phyloP scores from a whole-genome alignment of 2,329 filamentous ascomycete species.

The Talaromyces pinophilus region DNA sequence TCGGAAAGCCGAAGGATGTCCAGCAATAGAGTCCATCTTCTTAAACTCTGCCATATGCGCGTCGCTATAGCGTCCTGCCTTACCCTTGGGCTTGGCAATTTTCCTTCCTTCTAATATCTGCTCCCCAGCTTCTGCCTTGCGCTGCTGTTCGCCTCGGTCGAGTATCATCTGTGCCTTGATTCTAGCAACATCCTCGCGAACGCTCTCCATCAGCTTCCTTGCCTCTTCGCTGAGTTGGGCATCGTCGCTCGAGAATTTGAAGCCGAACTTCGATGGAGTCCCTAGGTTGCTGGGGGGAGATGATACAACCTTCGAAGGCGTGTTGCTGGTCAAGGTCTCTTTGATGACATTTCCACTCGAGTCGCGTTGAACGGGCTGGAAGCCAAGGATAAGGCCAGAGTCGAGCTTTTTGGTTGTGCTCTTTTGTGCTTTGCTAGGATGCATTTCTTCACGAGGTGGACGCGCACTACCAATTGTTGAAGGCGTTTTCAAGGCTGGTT shows the following conservation, averaged over 20 bases:
- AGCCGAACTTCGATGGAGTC: slow-evolving; percentile 48
- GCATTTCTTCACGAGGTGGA: slow-evolving; percentile 80
- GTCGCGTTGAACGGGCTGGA: slow-evolving; percentile 67
- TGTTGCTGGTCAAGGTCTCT: slow-evolving; percentile 35
- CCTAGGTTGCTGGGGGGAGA: slow-evolving; percentile 40
- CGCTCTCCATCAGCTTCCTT: slow-evolving; percentile 62
- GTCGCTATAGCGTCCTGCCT: slow-evolving; percentile 76
- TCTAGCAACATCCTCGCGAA: slow-evolving; percentile 69
- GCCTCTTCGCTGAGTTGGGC: slow-evolving; percentile 53
- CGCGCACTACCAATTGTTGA: slow-evolving; percentile 64
- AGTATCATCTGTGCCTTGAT: slow-evolving; percentile 70
- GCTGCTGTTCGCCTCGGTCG: slow-evolving; percentile 59
- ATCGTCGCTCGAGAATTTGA: slow-evolving; percentile 48
- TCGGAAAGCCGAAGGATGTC: slow-evolving; percentile 75
- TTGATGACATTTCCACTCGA: slow-evolving; percentile 40
- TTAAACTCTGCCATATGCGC: slow-evolving; percentile 86
- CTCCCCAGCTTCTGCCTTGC: slow-evolving; percentile 50
- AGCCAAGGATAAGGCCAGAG: slow-evolving; percentile 78
- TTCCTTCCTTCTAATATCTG: slow-evolving; percentile 58
- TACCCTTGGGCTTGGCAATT: slow-evolving; percentile 78
- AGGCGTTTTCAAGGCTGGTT: slow-evolving; percentile 36
- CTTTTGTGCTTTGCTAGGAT: slow-evolving; percentile 77
- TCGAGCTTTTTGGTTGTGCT: slow-evolving; percentile 75
- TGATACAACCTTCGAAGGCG: slow-evolving; percentile 45
- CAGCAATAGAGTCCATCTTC: slow-evolving; percentile 96